A percentile compares a stretch with the other conserved stretches of the same genome.
Evolutionary conservation across 331 rosid species (phyloP).

Genomic region (Cydonia oblonga): DNA sequence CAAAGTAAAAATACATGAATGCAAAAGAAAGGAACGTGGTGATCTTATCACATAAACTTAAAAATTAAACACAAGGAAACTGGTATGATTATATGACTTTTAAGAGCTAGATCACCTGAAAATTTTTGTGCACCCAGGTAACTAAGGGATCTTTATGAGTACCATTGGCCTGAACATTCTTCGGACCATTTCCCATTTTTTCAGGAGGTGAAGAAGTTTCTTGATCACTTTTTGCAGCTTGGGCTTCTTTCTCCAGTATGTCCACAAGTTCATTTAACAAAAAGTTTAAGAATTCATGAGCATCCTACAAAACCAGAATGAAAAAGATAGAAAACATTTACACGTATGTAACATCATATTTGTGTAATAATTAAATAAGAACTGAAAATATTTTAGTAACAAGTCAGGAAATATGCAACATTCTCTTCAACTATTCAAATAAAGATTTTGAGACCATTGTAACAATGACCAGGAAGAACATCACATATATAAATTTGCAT

Average conservation of each 20-base stretch:
- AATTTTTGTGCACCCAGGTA: constrained; percentile 98
- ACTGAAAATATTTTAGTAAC: neutral
- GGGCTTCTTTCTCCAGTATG: constrained; percentile 94
- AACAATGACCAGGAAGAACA: neutral
- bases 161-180: constrained; percentile 63
- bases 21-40: neutral
- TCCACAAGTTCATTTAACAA: constrained; percentile 96
- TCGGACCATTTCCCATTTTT: constrained; percentile 52
- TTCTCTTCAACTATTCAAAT: neutral
- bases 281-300: constrained; percentile 95
- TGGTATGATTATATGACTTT: constrained; percentile 2
- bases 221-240: constrained; percentile 61
- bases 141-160: constrained; percentile 71
- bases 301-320: constrained; percentile 60
- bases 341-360: neutral
- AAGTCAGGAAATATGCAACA: neutral
- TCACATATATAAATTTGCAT: neutral
- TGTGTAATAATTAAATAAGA: neutral
- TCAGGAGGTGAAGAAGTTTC: constrained; percentile 69
- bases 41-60: neutral
- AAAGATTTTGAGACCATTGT: neutral
- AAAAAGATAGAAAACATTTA: neutral
- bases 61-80: neutral
- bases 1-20: neutral
- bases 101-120: constrained; percentile 65